Evolutionary conservation across 106 monocot genomes (phyloP), one percentile per base, ranked within the genome.

Genomic region (Dendrobium catenatum): DNA sequence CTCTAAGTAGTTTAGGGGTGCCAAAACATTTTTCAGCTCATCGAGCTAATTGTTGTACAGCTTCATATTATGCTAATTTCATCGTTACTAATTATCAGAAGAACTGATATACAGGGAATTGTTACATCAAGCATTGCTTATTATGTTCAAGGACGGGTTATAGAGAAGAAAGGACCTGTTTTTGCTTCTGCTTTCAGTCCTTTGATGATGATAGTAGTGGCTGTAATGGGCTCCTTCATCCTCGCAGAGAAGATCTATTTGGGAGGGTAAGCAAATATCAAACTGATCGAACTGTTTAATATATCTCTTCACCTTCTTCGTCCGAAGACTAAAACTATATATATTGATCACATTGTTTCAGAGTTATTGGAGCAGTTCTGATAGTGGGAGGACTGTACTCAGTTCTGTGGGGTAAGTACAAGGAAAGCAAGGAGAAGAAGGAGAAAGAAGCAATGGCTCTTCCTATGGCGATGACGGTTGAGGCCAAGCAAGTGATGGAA

Each of bases 321-420:
- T 33, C 9, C 42, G 16, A 3, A 10, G 6, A 40, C 18, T 73
- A 42, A 61, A 61, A 61, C 4, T 6, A 2, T 61, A 8, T 22
- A n/a, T 61, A 31, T 31, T 68, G 9, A 2, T 75, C 64, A 15
- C 42, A 18, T 75, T 40, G 8, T 24, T 89, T 87, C 89, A 98
- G 97, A 7, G 55, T 94, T 8, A 68, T 94, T 37, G 94, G 97
- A 5, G 87, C 84, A 1, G 55, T 94, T 37, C 68, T 98, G 55
- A 98, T 98, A n/a, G 94, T 94, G 3, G 81, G 80, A 18, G 97
- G 97, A 9, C 88, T 98, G 46, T 98, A 94, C 89, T 86, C 92
- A 2, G 97, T 94, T 22, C 84, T 98, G 3, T 98, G 97, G 97
- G 97, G 97, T 0, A 98, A 98, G 68, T 78, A 94, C 88, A 98